Evolutionary conservation across 176 grass and related monocot species (phyloP).

Genomic region (Eleusine indica): DNA sequence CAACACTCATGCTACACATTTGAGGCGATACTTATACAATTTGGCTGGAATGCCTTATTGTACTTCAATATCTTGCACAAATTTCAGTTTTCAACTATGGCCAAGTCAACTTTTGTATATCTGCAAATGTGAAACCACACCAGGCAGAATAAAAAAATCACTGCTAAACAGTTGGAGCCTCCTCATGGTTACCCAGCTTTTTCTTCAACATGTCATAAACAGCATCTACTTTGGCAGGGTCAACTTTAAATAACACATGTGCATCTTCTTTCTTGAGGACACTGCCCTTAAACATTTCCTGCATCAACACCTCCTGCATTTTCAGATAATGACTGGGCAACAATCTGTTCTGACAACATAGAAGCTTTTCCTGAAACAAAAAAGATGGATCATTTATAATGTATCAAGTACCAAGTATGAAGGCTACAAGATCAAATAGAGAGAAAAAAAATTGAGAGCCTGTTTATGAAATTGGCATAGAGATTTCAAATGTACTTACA

Average conservation of each 20-base stretch:
- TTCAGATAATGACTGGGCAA: constrained; percentile 81
- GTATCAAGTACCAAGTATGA: background rate
- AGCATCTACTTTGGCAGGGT: constrained; percentile 74
- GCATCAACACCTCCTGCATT: constrained; percentile 84
- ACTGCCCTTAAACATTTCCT: constrained; percentile 88
- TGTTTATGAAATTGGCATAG: background rate
- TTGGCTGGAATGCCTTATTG: constrained; percentile 46
- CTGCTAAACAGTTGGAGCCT: constrained; percentile 52
- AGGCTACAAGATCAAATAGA: constrained; percentile 10
- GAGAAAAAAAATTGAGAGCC: background rate
- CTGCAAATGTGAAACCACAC: constrained; percentile 23
- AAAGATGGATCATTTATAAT: background rate
- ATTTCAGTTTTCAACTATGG: constrained; percentile 33
- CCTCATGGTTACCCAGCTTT: constrained; percentile 78
- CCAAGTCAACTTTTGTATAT: constrained; percentile 21
- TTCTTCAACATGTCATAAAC: constrained; percentile 90
- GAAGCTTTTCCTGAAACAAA: constrained; percentile 70
- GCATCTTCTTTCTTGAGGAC: constrained; percentile 85
- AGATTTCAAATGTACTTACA: constrained; percentile 56
- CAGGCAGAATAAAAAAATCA: background rate
- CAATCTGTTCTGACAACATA: constrained; percentile 83
- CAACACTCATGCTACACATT: constrained; percentile 56
- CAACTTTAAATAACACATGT: constrained; percentile 82
- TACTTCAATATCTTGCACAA: constrained; percentile 26
- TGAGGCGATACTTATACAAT: constrained; percentile 44